Conservation (phyloP, 2,329 filamentous ascomycete genomes). For the Xylaria sp. region DNA sequence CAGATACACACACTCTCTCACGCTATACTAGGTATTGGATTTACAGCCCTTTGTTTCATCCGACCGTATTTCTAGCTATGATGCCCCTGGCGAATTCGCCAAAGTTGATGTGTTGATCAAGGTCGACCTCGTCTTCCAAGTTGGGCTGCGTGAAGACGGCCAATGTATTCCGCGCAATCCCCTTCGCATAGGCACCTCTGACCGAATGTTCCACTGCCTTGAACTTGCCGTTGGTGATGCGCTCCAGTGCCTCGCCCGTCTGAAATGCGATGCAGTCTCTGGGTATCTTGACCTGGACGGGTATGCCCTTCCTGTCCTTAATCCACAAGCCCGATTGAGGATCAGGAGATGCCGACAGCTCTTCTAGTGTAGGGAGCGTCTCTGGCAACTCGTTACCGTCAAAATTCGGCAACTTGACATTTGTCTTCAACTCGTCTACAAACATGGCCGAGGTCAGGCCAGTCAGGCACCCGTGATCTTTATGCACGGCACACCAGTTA, state of each 20-base stretch:
- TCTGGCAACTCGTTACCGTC: constrained; percentile 49
- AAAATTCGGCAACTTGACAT: constrained; percentile 52
- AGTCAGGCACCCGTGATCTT: constrained; percentile 94
- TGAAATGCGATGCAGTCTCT: constrained; percentile 94
- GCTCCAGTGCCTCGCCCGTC: constrained; percentile 90
- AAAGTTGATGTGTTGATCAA: constrained; percentile 74
- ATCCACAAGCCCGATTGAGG: constrained; percentile 92
- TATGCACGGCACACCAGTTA: constrained; percentile 92
- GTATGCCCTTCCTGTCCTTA: constrained; percentile 81
- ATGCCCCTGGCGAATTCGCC: constrained; percentile 77
- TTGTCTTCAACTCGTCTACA: constrained; percentile 74
- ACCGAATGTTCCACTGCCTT: constrained; percentile 97
- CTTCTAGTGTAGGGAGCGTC: constrained; percentile 67
- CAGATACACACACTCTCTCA: neutral
- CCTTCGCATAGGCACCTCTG: constrained; percentile 73
- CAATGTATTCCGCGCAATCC: constrained; percentile 84
- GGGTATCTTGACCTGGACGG: constrained; percentile 93
- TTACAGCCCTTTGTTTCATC: constrained; percentile 18
- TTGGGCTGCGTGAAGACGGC: constrained; percentile 98
- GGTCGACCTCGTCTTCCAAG: constrained; percentile 81
- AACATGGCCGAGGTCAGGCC: constrained; percentile 97
- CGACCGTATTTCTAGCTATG: constrained; percentile 69
- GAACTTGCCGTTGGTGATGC: constrained; percentile 91
- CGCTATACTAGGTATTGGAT: constrained; percentile 19
- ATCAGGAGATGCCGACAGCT: constrained; percentile 82